Conservation (phyloP, 352 stramenopile genomes). For the Phytophthora gonapodyides region DNA sequence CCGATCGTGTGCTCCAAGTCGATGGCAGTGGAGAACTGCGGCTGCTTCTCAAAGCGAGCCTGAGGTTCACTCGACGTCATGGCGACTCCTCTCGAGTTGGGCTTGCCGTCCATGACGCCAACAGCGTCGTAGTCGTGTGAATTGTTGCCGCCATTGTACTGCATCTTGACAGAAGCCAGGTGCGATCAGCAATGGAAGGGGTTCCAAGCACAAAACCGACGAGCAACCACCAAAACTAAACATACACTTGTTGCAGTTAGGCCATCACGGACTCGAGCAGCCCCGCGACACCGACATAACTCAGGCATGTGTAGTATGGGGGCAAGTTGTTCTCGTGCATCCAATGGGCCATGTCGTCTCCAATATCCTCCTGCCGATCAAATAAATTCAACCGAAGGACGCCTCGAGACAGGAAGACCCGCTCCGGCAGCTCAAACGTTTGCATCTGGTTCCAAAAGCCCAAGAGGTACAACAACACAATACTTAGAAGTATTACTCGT, state of each 20-base stretch:
- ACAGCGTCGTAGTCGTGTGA: slow-evolving; percentile 19
- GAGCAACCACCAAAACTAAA: slow-evolving; percentile 27
- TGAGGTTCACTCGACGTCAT: slow-evolving; percentile 2
- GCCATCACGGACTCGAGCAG: slow-evolving; percentile 19
- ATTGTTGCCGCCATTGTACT: slow-evolving; percentile 36
- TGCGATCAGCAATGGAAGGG: slow-evolving; percentile 1
- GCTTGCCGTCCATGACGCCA: slow-evolving; percentile 16
- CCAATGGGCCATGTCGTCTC: slow-evolving; percentile 52
- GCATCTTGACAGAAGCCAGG: slow-evolving; percentile 22
- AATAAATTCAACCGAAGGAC: slow-evolving; percentile 65
- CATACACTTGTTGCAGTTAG: slow-evolving; percentile 20
- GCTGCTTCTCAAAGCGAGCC: slow-evolving; percentile 16
- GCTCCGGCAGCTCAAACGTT: slow-evolving; percentile 50
- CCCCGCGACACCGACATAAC: slow-evolving; percentile 61
- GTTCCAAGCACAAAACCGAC: too few species aligned
- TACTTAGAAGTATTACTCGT: too few species aligned
- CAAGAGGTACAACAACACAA: too few species aligned
- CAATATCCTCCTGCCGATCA: slow-evolving; percentile 58
- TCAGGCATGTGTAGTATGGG: slow-evolving; percentile 81
- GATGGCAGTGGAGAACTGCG: slow-evolving; percentile 38
- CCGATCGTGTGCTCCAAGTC: slow-evolving; percentile 95
- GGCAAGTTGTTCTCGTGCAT: slow-evolving; percentile 54
- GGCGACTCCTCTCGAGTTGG: slow-evolving; percentile 15
- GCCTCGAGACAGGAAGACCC: slow-evolving; percentile 52
- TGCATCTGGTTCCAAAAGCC: slow-evolving; percentile 43